These are phyloP conservation scores for Nematocida homosporus DNA, from an alignment of 371 early-diverging fungal genomes.

Conservation along the genomic window DNA sequence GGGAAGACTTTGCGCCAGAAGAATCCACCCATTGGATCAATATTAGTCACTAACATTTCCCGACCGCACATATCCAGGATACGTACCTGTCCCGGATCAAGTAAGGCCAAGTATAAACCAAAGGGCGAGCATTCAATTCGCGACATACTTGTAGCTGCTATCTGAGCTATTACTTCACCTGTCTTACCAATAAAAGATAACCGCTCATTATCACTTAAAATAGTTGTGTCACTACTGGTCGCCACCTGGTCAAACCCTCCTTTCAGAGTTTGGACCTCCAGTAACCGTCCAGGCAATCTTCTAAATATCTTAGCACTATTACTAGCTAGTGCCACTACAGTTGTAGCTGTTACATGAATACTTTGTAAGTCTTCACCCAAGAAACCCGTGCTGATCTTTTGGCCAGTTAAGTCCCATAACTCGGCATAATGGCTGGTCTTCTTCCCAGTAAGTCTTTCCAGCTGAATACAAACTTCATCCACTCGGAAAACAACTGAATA, in stretches of 20 bases:
- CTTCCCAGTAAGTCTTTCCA: background rate
- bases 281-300: constrained; percentile 1
- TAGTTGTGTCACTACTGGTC: background rate
- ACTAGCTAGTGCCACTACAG: background rate
- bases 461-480: constrained; percentile 19
- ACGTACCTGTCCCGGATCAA: constrained; percentile 25
- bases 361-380: constrained; percentile 29
- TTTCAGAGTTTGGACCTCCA: background rate
- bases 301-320: constrained; percentile 1
- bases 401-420: constrained; percentile 31
- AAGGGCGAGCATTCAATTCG: constrained; percentile 43
- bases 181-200: constrained; percentile 1
- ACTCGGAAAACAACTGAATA: background rate
- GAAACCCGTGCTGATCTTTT: constrained; percentile 6
- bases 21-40: constrained; percentile 6
- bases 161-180: constrained; percentile 14
- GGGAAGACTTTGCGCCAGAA: constrained; percentile 33
- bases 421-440: constrained; percentile 17
- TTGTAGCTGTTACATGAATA: background rate
- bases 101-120: constrained; percentile 38
- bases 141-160: background rate
- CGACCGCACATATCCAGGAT: constrained; percentile 44
- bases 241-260: constrained; percentile 25
- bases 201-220: background rate
- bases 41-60: constrained; percentile 42